Conservation (phyloP, 305 asterid genomes). For the Rubia peregrina region DNA sequence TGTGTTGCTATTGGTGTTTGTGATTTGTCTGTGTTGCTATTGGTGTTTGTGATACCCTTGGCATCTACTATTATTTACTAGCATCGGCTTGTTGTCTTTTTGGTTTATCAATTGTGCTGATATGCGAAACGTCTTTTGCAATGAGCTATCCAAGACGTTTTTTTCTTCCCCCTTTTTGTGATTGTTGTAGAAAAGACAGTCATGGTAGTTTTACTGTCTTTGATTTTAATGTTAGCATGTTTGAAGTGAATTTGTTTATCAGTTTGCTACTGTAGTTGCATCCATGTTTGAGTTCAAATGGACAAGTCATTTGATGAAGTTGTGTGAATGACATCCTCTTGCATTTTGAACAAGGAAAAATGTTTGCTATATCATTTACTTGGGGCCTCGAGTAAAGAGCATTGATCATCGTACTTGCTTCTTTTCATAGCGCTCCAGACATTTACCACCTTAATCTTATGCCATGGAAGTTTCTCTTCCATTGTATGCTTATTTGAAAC, state of each 20-base stretch:
- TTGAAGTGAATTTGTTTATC: background rate
- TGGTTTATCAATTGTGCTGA: background rate
- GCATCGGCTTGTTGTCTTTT: no score
- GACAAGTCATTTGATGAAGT: background rate
- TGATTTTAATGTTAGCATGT: background rate
- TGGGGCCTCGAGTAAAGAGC: constrained; percentile 6
- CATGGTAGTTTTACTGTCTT: background rate
- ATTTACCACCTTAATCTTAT: constrained; percentile 18
- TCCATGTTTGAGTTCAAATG: background rate
- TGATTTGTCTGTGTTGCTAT: no score
- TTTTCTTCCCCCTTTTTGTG: background rate
- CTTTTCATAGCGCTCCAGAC: constrained; percentile 36
- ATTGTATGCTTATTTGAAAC: background rate
- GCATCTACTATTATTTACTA: no score
- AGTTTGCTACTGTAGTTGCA: background rate
- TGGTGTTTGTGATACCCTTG: no score
- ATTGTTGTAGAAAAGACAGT: background rate
- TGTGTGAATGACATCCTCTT: background rate
- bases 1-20: no score
- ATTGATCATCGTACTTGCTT: constrained; percentile 21
- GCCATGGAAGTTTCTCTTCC: constrained; percentile 7
- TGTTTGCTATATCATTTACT: background rate
- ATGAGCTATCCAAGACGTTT: background rate
- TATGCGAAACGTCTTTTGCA: background rate
- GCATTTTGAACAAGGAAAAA: background rate